Evolutionary conservation across 768 basidiomycete genomes (phyloP).

Genomic region (Asterophora lycoperdoides): DNA sequence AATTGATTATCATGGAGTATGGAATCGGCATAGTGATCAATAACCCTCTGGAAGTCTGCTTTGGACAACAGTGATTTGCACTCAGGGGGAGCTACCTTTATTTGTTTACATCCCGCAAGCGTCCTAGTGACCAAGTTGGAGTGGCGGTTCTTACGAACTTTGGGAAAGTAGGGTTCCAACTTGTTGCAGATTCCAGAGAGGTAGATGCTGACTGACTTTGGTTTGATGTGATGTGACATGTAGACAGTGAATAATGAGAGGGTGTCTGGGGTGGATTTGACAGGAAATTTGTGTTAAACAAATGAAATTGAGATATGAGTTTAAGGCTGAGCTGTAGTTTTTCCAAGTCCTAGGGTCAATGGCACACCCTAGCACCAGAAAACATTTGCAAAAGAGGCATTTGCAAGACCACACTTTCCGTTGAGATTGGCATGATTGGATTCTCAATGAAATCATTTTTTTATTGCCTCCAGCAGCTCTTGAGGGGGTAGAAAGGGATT

Average conservation of each 20-base stretch:
- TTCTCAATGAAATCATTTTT: constrained; percentile 16
- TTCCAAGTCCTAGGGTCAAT: constrained; percentile 17
- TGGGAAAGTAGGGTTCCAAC: too few relatives aligned
- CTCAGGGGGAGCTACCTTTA: too few relatives aligned
- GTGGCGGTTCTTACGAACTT: too few relatives aligned
- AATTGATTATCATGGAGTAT: constrained; percentile 21
- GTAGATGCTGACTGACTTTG: too few relatives aligned
- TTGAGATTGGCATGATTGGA: constrained; percentile 20
- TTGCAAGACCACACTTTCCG: constrained; percentile 28
- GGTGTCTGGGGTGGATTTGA: too few relatives aligned
- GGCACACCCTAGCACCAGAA: constrained; percentile 14
- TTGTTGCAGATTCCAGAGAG: too few relatives aligned
- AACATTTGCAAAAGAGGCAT: too few relatives aligned
- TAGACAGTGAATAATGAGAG: too few relatives aligned
- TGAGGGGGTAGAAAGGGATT: constrained; percentile 21
- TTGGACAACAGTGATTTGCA: constrained; percentile 3
- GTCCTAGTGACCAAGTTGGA: too few relatives aligned
- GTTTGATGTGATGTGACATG: too few relatives aligned
- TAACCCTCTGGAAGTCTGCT: not conserved
- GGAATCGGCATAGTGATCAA: not conserved
- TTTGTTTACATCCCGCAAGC: too few relatives aligned
- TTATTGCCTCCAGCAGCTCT: constrained; percentile 24
- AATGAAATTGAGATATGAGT: constrained; percentile 26
- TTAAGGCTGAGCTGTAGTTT: constrained; percentile 26
- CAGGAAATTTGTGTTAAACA: constrained; percentile 4